Evolutionary conservation across 352 stramenopile genomes (phyloP), one percentile per base, ranked within the genome.

Genomic region (Pythium utonaiense): DNA sequence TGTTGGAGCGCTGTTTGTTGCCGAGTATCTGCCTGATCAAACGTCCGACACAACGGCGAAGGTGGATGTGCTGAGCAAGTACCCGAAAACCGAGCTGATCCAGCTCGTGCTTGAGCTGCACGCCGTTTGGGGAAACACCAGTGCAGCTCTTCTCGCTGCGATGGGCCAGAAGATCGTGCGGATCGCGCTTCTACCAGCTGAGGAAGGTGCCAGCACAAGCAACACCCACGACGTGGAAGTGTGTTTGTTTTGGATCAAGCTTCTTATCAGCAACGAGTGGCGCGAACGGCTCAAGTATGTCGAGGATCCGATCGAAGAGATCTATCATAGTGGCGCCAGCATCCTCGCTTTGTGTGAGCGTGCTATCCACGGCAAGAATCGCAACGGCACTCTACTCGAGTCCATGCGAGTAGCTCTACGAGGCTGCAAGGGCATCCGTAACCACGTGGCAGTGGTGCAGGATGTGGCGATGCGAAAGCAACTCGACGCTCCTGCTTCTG

Each of bases 261-360:
- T 83, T 19, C 64, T 90, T 57, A 60, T 80, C 21, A 77, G 75
- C 45, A 87, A 86, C 56, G 77, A 86, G 28, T 90, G 82, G 71
- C 78, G 82, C 14, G 78, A 88, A 41, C 70, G 66, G 38, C 56
- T 89, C 38, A 83, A 81, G 73, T 83, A 87, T 49, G 74, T 75
- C 0, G 75, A 71, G 14, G 78, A 71, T 6, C 75, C 77, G 4
- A 67, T 88, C 57, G 77, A 90, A 51, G 73, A 86, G 54, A 66
- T 92, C 38, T 89, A 86, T 34, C 63, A 65, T 44, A 77, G 68
- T 14, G 82, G 80, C 4, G 80, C 80, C 24, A 71, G 80, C 34
- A 74, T 90, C 71, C 74, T 92, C 28, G 51, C 51, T 19, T 4
- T 47, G 6, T 48, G 42, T 22, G 42, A 61, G 24, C 41, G 33